phyloP scores from a whole-genome alignment of 768 basidiomycete genomes.

The Russula foetens region DNA sequence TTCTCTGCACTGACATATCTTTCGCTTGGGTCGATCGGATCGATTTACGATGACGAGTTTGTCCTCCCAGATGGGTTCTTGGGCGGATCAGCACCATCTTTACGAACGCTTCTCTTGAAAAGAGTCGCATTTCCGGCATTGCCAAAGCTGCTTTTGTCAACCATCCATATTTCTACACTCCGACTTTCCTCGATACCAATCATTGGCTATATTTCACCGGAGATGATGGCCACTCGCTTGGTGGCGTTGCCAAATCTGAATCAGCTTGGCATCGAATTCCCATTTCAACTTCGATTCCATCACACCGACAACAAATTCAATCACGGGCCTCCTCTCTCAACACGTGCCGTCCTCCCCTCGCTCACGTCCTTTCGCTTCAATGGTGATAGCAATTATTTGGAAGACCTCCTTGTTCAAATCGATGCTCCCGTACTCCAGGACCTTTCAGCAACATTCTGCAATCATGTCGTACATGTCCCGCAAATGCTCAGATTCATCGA shows the following conservation, averaged over 20 bases:
- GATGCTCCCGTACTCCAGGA: neutral
- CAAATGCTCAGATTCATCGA: neutral
- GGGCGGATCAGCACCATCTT: neutral
- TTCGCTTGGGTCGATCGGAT: too few relatives aligned
- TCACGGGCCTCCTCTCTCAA: neutral
- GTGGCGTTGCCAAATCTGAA: neutral
- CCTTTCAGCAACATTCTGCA: neutral
- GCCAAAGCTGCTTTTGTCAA: neutral
- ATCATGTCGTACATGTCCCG: neutral
- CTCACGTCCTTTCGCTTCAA: neutral
- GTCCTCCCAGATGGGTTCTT: neutral
- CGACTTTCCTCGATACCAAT: neutral
- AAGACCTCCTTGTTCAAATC: neutral
- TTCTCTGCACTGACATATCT: neutral
- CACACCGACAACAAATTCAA: too few relatives aligned
- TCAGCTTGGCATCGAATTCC: neutral
- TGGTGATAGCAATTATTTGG: neutral
- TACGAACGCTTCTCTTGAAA: neutral
- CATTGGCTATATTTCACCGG: neutral
- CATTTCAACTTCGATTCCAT: too few relatives aligned
- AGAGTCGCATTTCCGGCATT: neutral
- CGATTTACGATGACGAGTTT: neutral
- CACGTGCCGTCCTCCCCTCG: neutral
- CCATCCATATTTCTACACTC: neutral
- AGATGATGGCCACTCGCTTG: neutral